Conservation (phyloP, 768 basidiomycete genomes). For the Lactarius akahatsu region DNA sequence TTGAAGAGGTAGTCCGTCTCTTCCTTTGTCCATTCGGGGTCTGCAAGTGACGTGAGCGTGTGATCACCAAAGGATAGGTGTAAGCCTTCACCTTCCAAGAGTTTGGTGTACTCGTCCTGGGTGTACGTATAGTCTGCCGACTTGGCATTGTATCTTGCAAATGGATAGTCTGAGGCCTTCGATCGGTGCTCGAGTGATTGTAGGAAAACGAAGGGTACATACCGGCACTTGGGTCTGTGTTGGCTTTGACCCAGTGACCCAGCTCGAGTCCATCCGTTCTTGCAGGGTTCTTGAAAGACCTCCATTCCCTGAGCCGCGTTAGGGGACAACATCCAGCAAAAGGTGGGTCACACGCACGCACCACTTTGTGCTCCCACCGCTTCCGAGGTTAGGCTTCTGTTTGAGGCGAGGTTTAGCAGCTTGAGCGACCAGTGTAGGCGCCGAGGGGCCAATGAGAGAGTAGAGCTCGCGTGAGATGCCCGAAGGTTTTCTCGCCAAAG, state of each 20-base stretch:
- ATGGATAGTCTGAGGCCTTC: conserved; percentile 60
- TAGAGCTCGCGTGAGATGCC: conserved; percentile 93
- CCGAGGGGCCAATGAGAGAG: conserved; percentile 91
- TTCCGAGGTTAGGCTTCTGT: conserved; percentile 76
- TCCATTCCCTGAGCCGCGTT: conserved; percentile 61
- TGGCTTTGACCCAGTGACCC: conserved; percentile 78
- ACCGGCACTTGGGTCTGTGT: conserved; percentile 57
- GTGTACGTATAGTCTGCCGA: conserved; percentile 68
- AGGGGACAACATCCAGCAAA: not conserved
- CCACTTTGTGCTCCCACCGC: conserved; percentile 70
- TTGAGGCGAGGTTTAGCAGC: conserved; percentile 81
- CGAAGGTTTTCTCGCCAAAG: conserved; percentile 63
- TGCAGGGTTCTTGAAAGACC: conserved; percentile 69
- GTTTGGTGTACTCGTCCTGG: conserved; percentile 82
- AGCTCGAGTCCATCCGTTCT: conserved; percentile 67
- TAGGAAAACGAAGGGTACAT: conserved; percentile 29
- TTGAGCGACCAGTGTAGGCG: conserved; percentile 79
- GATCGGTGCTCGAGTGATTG: not conserved
- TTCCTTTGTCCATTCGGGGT: conserved; percentile 85
- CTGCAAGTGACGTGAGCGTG: conserved; percentile 38
- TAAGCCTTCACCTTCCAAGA: conserved; percentile 62
- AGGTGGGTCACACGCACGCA: conserved; percentile 43
- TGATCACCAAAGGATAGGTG: not conserved
- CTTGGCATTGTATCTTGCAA: conserved; percentile 79
- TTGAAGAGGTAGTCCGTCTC: conserved; percentile 92